Base-by-base conservation (phyloP, 148 eudicot genomes). In the Vaccinium myrtillus region DNA sequence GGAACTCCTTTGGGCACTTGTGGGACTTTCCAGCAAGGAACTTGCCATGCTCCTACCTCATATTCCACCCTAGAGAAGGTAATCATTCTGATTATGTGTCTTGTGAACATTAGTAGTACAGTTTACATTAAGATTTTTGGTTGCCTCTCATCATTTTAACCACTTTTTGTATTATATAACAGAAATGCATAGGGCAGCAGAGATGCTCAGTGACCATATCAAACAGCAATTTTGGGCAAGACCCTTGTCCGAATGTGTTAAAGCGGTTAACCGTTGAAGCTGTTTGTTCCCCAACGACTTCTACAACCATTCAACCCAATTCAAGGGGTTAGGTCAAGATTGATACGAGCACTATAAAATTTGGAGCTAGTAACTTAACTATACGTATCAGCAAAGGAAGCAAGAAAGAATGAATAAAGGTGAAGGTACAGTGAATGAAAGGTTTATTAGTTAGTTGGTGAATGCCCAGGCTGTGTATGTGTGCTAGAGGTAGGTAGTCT, bases 261-360 rank as follows among this genome's bases (percentile, higher is more conserved):
- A 97, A 97, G 88, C 88, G 95, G 73, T 80, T 97, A 82, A 90
- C 98, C 63, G 99, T 97, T 13, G 98, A 97, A 88, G 99, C 96
- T 14, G 51, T 89, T 75, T 97, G 99, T 77, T 87, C 93, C 25
- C 92, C 93, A 51, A 39, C 54, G 3, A 48, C 84, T 73, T 81
- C 79, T 23, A 48, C 54, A 25, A 61, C 73, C 82, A 27, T 43
- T 81, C 84, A 83, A n/a, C 84, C 86, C 58, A 59, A 83, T 23
- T 65, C 80, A 70, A 81, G 87, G 75, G 84, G 65, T 81, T 77
- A 67, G 25, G 81, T 18, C 21, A 81, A 69, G 80, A 56, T 53
- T 14, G 65, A 82, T 51, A 71, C 48, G 5, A n/a, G 23, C 50
- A 23, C 75, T 46, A 1, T 46, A 75, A 48, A 43, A 23, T 13